Conservation (phyloP, 441 rosid species). For the Populus hybrid region DNA sequence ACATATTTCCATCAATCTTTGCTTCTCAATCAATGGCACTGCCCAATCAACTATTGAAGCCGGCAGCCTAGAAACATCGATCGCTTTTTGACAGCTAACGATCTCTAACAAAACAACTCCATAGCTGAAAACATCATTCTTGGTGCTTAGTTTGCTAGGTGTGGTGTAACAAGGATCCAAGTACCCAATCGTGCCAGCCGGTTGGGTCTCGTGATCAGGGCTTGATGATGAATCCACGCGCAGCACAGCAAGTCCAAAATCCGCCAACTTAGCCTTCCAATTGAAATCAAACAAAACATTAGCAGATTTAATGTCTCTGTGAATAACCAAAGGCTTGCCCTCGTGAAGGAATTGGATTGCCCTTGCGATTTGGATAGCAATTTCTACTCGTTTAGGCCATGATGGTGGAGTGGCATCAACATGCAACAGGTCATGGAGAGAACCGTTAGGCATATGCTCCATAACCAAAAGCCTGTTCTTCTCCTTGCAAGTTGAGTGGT, state of each 20-base stretch:
- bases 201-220: constrained; percentile 14
- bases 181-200: constrained; percentile 74
- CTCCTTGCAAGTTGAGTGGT: neutral
- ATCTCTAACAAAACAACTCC: constrained; percentile 72
- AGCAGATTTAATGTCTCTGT: constrained; percentile 69
- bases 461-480: constrained; percentile 41
- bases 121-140: constrained; percentile 55
- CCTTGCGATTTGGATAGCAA: constrained; percentile 51
- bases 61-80: constrained; percentile 42
- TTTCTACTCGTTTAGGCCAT: constrained; percentile 54
- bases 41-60: constrained; percentile 69
- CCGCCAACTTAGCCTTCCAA: constrained; percentile 56
- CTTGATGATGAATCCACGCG: constrained; percentile 4
- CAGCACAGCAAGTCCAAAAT: constrained; percentile 56
- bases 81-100: constrained; percentile 55
- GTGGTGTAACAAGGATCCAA: constrained; percentile 62
- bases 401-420: constrained; percentile 26
- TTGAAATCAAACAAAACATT: constrained; percentile 54
- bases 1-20: constrained; percentile 30
- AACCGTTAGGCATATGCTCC: constrained; percentile 72
- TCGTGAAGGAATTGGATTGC: constrained; percentile 59
- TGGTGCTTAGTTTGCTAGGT: constrained; percentile 44
- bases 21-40: constrained; percentile 34
- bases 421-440: constrained; percentile 53
- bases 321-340: constrained; percentile 37